These are phyloP conservation scores for Osmanthus fragrans DNA, from an alignment of 257 asterid species.

Conservation along the genomic window DNA sequence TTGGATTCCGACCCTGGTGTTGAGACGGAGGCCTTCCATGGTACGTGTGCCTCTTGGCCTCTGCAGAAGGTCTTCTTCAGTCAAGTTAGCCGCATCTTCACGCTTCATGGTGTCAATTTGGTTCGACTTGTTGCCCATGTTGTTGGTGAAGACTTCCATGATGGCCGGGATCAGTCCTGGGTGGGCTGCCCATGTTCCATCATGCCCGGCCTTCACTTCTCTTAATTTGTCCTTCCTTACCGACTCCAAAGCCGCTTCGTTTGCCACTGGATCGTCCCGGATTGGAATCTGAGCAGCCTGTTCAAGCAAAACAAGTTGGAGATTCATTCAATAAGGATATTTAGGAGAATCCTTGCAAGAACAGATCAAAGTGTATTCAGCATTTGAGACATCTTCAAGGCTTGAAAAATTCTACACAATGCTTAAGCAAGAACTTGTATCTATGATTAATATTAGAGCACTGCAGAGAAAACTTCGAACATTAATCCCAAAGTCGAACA, in stretches of 20 bases:
- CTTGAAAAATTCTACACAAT: too few relatives aligned
- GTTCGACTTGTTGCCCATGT: slow-evolving; percentile 58
- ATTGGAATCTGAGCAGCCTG: slow-evolving; percentile 99
- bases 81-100: slow-evolving; percentile 55
- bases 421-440: too few relatives aligned
- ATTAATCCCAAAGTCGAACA: too few relatives aligned
- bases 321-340: too few relatives aligned
- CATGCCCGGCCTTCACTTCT: slow-evolving; percentile 92
- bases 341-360: not conserved
- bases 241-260: slow-evolving; percentile 79
- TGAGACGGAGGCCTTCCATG: slow-evolving; percentile 90
- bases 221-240: slow-evolving; percentile 74
- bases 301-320: not conserved
- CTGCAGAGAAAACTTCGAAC: too few relatives aligned
- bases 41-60: slow-evolving; percentile 73
- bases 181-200: slow-evolving; percentile 99
- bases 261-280: slow-evolving; percentile 71
- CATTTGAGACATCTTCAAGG: too few relatives aligned
- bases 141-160: slow-evolving; percentile 56
- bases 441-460: too few relatives aligned
- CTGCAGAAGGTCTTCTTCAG: slow-evolving; percentile 69
- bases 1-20: slow-evolving; percentile 89
- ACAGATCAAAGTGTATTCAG: too few relatives aligned
- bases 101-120: slow-evolving; percentile 64
- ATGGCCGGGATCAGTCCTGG: slow-evolving; percentile 86